Base-by-base conservation (phyloP, 2,329 filamentous ascomycete genomes). In the Sclerotinia subarctica region DNA sequence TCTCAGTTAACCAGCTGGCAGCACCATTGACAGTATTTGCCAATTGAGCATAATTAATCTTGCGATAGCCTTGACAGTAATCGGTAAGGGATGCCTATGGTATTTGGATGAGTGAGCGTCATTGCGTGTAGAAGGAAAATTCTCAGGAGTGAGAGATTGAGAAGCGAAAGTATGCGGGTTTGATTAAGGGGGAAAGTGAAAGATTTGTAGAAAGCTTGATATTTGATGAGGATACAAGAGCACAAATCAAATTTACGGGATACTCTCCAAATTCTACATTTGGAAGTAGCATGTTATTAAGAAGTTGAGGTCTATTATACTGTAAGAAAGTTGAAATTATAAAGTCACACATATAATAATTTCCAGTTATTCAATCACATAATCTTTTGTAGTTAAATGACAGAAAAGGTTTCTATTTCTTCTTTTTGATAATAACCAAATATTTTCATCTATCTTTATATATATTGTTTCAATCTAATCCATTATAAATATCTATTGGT, bases 1-100 rank as follows among this genome's bases (percentile, higher is more conserved):
- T 2, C 17, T 70, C 44, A 3, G 58, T 11, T 17, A 73, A 26
- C 52, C 44, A 69, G 53, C 59, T 69, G 3, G 72, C 70, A 8
- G 64, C 64, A 21, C 58, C 63, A 63, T 73, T 66, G 4, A 73
- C 64, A 2, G 70, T 71, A 51, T 72, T 70, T 59, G 68, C 70
- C 26, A 73, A 69, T 15, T 69, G 46, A 8, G 17, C 26, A 53
- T 64, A 64, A 17, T 66, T 66, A 2, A 73, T 69, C 3, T 62
- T 32, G 5, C 59, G 60, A 63, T 60, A 71, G 11, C 64, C 54
- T 17, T 21, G 5, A 5, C 17, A 47, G 49, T 64, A 68, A 35
- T n/a, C 21, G 38, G 24, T 51, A 5, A 38, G 15, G 21, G 53
- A 58, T 46, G 19, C 19, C 17, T 46, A 46, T 19, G 44, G 17